Evolutionary conservation across 2,329 filamentous ascomycete genomes (phyloP).

Genomic region (Furcasterigmium furcatum): DNA sequence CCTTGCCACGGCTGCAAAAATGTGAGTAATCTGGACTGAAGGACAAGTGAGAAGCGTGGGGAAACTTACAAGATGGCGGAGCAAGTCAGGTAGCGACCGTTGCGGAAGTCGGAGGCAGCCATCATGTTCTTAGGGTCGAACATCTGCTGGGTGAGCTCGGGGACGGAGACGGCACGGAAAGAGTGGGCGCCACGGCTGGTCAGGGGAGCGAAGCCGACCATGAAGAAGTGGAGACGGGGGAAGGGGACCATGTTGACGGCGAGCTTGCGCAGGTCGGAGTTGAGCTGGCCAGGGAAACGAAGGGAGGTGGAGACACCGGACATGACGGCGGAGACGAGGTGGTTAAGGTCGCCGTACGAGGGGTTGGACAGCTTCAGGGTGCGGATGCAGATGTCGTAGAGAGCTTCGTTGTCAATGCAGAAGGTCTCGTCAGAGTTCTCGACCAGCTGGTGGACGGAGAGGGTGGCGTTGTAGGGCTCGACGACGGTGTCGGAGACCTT

Average conservation of each 20-base stretch:
- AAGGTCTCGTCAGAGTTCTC: constrained; percentile 99
- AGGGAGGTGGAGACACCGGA: constrained; percentile 98
- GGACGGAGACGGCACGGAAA: constrained; percentile 96
- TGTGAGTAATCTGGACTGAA: neutral
- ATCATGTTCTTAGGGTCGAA: constrained; percentile 99
- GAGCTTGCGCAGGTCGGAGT: constrained; percentile 99
- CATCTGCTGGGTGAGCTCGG: constrained; percentile 99
- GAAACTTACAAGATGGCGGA: constrained; percentile 86
- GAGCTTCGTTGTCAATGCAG: constrained; percentile 99
- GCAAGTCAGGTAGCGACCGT: constrained; percentile 99
- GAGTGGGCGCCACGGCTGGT: constrained; percentile 82
- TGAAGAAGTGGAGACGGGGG: constrained; percentile 99
- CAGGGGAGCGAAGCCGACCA: constrained; percentile 98
- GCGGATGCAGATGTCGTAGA: constrained; percentile 99
- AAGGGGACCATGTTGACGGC: constrained; percentile 99
- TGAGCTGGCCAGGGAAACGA: constrained; percentile 99
- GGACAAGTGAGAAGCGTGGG: neutral
- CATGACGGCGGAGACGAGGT: constrained; percentile 99
- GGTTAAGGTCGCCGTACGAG: constrained; percentile 98
- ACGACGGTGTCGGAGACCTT: constrained; percentile 99
- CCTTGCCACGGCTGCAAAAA: constrained; percentile 78
- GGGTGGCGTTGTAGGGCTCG: constrained; percentile 99
- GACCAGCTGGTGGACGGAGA: constrained; percentile 97
- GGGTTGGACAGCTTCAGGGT: constrained; percentile 98
- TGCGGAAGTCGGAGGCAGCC: constrained; percentile 99